phyloP scores from a whole-genome alignment of 371 early-diverging fungal species.

The Actinomucor elegans region DNA sequence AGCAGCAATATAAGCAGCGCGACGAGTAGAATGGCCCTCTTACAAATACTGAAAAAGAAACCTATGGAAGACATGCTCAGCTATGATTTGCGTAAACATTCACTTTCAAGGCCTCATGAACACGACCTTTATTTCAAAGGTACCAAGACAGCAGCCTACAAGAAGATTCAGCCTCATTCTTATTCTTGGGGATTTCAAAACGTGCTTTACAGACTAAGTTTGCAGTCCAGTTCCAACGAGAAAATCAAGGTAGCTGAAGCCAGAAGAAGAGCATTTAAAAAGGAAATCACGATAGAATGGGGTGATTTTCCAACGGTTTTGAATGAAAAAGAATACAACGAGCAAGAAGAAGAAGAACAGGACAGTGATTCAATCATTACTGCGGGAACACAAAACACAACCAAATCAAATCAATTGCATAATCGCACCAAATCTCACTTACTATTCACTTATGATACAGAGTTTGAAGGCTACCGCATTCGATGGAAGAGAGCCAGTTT shows the following conservation, averaged over 20 bases:
- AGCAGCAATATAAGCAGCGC: constrained; percentile 11
- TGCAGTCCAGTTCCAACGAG: background rate
- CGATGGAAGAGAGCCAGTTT: constrained; percentile 45
- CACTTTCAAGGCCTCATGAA: constrained; percentile 33
- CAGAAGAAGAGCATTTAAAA: constrained; percentile 44
- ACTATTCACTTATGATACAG: constrained; percentile 40
- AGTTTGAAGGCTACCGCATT: constrained; percentile 31
- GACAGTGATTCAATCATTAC: constrained; percentile 2
- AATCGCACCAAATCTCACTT: constrained; percentile 39
- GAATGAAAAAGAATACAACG: background rate
- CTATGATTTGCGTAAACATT: constrained; percentile 39
- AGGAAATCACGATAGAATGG: constrained; percentile 43
- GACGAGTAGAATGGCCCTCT: constrained; percentile 8
- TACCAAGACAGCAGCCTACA: constrained; percentile 34
- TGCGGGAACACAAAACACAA: background rate
- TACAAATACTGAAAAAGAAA: constrained; percentile 21
- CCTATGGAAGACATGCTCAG: constrained; percentile 25
- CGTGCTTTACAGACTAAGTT: constrained; percentile 22
- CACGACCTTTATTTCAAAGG: constrained; percentile 36
- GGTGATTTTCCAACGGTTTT: constrained; percentile 19
- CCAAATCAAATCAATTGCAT: constrained; percentile 19
- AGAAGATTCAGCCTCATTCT: constrained; percentile 47
- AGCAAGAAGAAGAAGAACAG: constrained; percentile 2
- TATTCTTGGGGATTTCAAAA: constrained; percentile 59
- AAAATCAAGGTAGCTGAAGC: constrained; percentile 37